phyloP scores from a whole-genome alignment of 2,329 filamentous ascomycete genomes.

The Diplodia sapinea region DNA sequence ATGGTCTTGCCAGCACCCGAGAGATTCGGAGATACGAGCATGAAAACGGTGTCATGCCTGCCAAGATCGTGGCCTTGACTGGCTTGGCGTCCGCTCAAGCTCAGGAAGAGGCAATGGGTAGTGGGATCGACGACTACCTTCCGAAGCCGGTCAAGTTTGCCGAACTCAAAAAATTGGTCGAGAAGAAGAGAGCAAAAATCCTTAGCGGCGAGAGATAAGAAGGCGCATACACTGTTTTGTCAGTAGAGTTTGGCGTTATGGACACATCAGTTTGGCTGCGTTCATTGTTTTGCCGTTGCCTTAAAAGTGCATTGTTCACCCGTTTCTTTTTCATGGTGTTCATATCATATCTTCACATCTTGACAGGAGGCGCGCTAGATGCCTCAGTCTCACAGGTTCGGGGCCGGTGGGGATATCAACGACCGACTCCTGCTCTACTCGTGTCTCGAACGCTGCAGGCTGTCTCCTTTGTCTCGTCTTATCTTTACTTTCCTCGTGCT shows the following conservation, averaged over 20 bases:
- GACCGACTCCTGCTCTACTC: not conserved
- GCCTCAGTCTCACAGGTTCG: not conserved
- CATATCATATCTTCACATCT: not conserved
- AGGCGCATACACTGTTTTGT: no score
- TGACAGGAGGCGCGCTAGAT: not conserved
- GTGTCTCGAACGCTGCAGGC: not conserved
- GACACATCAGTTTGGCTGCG: not conserved
- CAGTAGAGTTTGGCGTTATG: not conserved
- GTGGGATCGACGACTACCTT: conserved; percentile 61
- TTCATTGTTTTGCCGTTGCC: not conserved
- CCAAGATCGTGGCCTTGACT: conserved; percentile 60
- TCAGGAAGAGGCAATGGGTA: conserved; percentile 57
- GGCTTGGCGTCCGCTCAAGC: conserved; percentile 59
- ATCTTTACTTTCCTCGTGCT: not conserved
- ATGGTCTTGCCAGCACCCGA: conserved; percentile 58
- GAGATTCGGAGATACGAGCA: conserved; percentile 57
- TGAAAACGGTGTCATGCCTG: conserved; percentile 48
- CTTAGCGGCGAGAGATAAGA: not conserved
- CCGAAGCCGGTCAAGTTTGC: conserved; percentile 59
- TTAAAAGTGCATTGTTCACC: not conserved
- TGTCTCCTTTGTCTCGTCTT: not conserved
- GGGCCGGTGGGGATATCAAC: not conserved
- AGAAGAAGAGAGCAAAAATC: conserved; percentile 10
- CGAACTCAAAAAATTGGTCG: conserved; percentile 51
- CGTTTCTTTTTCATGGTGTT: no score